Evolutionary conservation across 2,329 filamentous ascomycete species (phyloP), one percentile per base, ranked within the genome.

Genomic region (Ceratocystis diversiconidia): DNA sequence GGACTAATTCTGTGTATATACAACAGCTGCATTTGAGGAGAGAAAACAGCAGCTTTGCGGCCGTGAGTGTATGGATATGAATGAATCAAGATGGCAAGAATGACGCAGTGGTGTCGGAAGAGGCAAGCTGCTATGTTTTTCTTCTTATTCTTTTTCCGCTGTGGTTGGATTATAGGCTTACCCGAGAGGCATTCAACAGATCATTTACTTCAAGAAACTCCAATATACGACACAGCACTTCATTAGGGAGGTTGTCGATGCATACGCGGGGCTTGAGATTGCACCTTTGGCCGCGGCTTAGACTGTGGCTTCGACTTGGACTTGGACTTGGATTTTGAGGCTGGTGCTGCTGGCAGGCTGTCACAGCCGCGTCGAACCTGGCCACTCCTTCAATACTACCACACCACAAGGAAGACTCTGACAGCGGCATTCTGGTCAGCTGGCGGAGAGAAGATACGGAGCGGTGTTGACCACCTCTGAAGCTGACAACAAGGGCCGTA

Each of bases 151-250:
- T 41, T 15, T 41, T 41, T 15, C 36, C 1, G 10, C 36, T 41
- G 10, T 25, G 8, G 8, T 48, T 59, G 19, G 36, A 44, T 19
- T 28, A 28, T 44, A 25, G 25, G 62, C 78, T 73, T 78, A 85
- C 82, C 75, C 82, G 77, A 63, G 82, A 85, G 64, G 77, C 77
- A 68, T 78, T 75, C 63, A 85, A 74, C 67, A 85, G 72, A 72
- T 85, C 82, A 71, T 76, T 76, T 59, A 85, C 80, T 68, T 85
- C 82, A 65, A 85, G 74, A 69, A 79, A 82, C 64, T 77, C 76
- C 68, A 84, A 74, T 52, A 85, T 80, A 66, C 82, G 78, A 68
- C 81, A 77, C 64, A 85, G 72, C 32, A 85, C 72, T 73, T 85
- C 82, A 72, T 80, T 83, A 28, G 82, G 82, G 60, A 85, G 73